Percentiles rank a stretch among this genome's conserved stretches.
phyloP scores from a whole-genome alignment of 345 rosid species.

The Brassica juncea region DNA sequence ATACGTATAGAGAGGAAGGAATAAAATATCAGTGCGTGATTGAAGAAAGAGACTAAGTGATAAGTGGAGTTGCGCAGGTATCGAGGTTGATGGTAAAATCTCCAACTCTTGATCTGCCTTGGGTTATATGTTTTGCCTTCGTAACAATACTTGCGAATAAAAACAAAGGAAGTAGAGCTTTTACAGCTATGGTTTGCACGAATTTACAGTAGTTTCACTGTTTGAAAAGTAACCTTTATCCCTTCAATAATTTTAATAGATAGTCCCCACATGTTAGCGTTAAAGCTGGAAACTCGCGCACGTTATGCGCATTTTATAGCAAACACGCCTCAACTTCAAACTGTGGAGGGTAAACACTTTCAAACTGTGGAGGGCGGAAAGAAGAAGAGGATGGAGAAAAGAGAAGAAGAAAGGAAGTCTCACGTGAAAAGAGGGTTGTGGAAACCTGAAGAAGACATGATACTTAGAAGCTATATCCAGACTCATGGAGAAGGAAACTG shows the following conservation, averaged over 20 bases:
- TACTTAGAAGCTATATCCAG: slow-evolving; percentile 62
- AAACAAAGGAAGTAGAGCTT: neutral
- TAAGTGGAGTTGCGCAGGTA: slow-evolving; percentile 23
- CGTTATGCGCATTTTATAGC: slow-evolving; percentile 8
- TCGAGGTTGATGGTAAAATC: slow-evolving; percentile 42
- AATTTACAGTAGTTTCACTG: slow-evolving; percentile 33
- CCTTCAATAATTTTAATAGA: slow-evolving; percentile 33
- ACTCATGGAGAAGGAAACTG: slow-evolving; percentile 89
- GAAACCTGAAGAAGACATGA: slow-evolving; percentile 88
- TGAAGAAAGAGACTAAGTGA: slow-evolving; percentile 18
- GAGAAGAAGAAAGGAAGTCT: slow-evolving; percentile 42
- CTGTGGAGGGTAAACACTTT: slow-evolving; percentile 9
- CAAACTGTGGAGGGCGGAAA: slow-evolving; percentile 17
- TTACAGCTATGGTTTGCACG: slow-evolving; percentile 40
- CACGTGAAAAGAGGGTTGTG: slow-evolving; percentile 66
- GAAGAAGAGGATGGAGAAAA: slow-evolving; percentile 41
- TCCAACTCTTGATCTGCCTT: slow-evolving; percentile 30
- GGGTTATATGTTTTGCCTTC: slow-evolving; percentile 27
- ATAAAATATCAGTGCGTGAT: neutral
- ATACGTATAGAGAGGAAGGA: neutral
- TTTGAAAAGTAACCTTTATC: slow-evolving; percentile 30
- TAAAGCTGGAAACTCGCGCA: slow-evolving; percentile 34
- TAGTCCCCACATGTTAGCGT: slow-evolving; percentile 40
- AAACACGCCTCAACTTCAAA: neutral
- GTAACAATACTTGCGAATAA: slow-evolving; percentile 7